phyloP scores from a whole-genome alignment of 495 filamentous ascomycete genomes.

The Aspergillus heteromorphus region DNA sequence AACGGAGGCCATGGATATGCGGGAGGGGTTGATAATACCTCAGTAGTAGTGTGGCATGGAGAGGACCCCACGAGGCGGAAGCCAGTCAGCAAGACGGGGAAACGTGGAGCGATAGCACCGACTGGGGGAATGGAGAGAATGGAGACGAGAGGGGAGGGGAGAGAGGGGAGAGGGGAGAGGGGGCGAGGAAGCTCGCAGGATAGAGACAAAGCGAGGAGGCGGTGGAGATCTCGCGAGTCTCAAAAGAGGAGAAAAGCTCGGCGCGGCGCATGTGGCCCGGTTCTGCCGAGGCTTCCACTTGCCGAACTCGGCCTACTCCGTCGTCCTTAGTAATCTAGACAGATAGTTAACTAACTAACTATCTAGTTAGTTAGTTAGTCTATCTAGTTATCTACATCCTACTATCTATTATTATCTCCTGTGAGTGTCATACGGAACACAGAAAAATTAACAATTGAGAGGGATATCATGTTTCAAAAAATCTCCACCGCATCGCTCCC shows the following conservation, averaged over 20 bases:
- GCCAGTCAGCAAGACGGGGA: conserved; percentile 1
- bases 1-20: conserved; percentile 46
- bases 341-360: too few species aligned
- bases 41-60: conserved; percentile 32
- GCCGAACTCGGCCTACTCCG: conserved; percentile 5
- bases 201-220: conserved; percentile 4
- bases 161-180: conserved; percentile 5
- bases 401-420: not conserved
- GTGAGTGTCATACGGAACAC: not conserved
- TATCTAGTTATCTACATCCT: not conserved
- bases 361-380: not conserved
- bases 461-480: conserved; percentile 1
- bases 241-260: conserved; percentile 14
- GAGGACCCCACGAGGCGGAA: conserved; percentile 7
- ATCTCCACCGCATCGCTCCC: not conserved
- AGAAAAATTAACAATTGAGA: too few species aligned
- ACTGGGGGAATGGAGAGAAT: not conserved
- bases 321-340: too few species aligned
- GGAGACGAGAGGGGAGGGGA: conserved; percentile 11
- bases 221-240: not conserved
- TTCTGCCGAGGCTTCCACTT: conserved; percentile 4
- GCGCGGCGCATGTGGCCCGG: conserved; percentile 7
- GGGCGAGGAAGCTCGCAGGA: conserved; percentile 10
- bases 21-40: conserved; percentile 17
- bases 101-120: conserved; percentile 3